Evolutionary conservation across 179 eudicot species (phyloP).

Genomic region (Heliamphora pulchella): DNA sequence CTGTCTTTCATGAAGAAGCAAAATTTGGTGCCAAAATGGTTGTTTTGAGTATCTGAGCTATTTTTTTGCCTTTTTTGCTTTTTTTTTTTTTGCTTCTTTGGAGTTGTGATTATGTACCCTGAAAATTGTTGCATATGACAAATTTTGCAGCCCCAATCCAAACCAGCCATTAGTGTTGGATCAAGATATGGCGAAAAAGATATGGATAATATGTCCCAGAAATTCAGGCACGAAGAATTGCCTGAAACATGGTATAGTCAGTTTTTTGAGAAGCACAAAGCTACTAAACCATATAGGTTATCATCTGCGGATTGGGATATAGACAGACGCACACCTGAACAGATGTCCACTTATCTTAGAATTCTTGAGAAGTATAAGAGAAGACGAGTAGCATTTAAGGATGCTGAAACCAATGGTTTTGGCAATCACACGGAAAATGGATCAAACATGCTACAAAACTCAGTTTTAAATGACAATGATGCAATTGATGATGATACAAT

Average conservation of each 20-base stretch:
- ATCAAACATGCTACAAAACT: constrained; percentile 31
- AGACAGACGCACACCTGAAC: constrained; percentile 72
- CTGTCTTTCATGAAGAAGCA: neutral
- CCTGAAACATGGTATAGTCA: constrained; percentile 86
- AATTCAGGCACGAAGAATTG: constrained; percentile 56
- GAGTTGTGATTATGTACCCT: neutral
- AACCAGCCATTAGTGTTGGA: constrained; percentile 35
- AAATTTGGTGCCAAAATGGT: neutral
- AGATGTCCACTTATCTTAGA: constrained; percentile 69
- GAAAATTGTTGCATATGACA: constrained; percentile 1
- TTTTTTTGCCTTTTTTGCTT: neutral
- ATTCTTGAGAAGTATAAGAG: constrained; percentile 68
- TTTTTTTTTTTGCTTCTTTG: neutral
- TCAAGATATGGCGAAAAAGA: constrained; percentile 49
- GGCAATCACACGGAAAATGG: constrained; percentile 41
- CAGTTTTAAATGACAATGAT: constrained; percentile 30
- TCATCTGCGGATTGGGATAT: constrained; percentile 52
- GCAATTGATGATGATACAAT: constrained; percentile 38
- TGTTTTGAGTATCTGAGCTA: neutral
- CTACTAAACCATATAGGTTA: constrained; percentile 54
- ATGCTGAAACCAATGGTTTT: constrained; percentile 37
- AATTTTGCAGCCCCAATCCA: constrained; percentile 40
- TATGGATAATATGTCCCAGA: constrained; percentile 46
- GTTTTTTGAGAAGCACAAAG: constrained; percentile 65
- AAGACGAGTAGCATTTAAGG: constrained; percentile 64